Conservation (phyloP, 1,139 yeast species). For the Petasospora fabianii region DNA sequence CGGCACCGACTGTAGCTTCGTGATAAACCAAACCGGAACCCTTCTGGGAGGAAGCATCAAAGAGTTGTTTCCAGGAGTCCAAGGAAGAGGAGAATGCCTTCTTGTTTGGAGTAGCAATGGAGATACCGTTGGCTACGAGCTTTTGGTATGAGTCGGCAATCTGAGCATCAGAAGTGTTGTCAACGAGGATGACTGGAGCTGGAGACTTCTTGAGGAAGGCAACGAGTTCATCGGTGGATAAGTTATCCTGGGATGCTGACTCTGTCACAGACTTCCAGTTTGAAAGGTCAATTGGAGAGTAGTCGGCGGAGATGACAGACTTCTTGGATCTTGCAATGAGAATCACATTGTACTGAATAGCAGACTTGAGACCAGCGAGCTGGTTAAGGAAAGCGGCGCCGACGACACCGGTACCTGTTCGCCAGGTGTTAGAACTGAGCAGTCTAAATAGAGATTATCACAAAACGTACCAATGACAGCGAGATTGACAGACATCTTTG, state of each 20-base stretch:
- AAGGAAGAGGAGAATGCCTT: constrained; percentile 90
- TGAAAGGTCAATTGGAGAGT: constrained; percentile 61
- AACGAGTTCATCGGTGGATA: constrained; percentile 55
- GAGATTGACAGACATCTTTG: constrained; percentile 58
- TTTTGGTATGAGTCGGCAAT: constrained; percentile 76
- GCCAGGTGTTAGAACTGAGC: background rate
- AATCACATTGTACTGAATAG: constrained; percentile 68
- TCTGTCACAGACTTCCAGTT: constrained; percentile 48
- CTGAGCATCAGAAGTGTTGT: constrained; percentile 83
- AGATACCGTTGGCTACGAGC: constrained; percentile 72
- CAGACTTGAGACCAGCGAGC: constrained; percentile 41
- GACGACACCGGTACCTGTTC: constrained; percentile 79
- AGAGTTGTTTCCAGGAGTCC: constrained; percentile 72
- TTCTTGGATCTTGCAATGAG: constrained; percentile 72
- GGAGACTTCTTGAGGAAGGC: constrained; percentile 62
- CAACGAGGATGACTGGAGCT: constrained; percentile 79
- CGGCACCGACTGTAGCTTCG: constrained; percentile 99
- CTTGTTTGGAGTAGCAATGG: constrained; percentile 97
- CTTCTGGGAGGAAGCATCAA: constrained; percentile 45
- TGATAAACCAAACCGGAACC: constrained; percentile 85
- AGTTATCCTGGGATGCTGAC: constrained; percentile 46
- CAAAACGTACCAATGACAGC: constrained; percentile 62
- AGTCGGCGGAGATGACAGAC: constrained; percentile 66
- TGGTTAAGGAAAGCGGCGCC: constrained; percentile 88
- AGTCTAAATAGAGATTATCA: background rate